A percentile compares a stretch with the other conserved stretches of the same genome.
These are phyloP conservation scores for Flaveria ramosissima DNA, from an alignment of 129 eudicot genomes.

Conservation along the genomic window DNA sequence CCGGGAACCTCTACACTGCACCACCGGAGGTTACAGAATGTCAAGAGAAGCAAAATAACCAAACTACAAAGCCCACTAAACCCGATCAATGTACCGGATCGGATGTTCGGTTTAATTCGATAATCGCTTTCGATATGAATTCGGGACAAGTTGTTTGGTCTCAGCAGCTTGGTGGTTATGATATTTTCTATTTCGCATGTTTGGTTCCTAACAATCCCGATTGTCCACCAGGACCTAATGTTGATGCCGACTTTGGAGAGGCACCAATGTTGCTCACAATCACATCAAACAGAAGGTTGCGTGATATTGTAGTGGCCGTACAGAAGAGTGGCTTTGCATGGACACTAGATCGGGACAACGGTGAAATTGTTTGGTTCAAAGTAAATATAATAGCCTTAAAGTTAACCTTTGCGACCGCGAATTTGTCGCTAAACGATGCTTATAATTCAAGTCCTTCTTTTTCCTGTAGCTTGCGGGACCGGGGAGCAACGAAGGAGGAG, in stretches of 20 bases:
- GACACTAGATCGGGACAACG: slow-evolving; percentile 59
- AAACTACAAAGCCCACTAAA: slow-evolving; percentile 43
- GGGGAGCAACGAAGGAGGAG: slow-evolving; percentile 65
- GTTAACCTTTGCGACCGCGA: neutral
- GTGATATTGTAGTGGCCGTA: slow-evolving; percentile 53
- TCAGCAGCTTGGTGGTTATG: slow-evolving; percentile 56
- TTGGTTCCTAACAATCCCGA: slow-evolving; percentile 52
- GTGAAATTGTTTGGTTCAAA: slow-evolving; percentile 56
- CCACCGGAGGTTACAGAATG: slow-evolving; percentile 63
- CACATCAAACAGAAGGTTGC: slow-evolving; percentile 25
- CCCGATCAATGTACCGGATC: slow-evolving; percentile 57
- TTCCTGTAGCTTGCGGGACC: slow-evolving; percentile 61
- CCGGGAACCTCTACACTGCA: slow-evolving; percentile 65
- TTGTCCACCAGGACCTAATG: slow-evolving; percentile 66
- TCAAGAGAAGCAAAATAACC: slow-evolving; percentile 57
- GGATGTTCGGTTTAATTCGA: slow-evolving; percentile 57
- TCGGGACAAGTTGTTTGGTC: slow-evolving; percentile 59
- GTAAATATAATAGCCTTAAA: slow-evolving; percentile 21
- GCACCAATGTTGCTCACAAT: slow-evolving; percentile 61
- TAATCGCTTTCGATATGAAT: slow-evolving; percentile 48
- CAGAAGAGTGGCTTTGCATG: slow-evolving; percentile 74
- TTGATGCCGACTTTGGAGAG: slow-evolving; percentile 71
- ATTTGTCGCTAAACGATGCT: neutral
- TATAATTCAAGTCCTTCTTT: neutral
- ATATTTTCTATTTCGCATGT: slow-evolving; percentile 58